Evolutionary conservation across 495 filamentous ascomycete genomes (phyloP), one percentile per base, ranked within the genome.

Genomic region (Entonaema liquescens): DNA sequence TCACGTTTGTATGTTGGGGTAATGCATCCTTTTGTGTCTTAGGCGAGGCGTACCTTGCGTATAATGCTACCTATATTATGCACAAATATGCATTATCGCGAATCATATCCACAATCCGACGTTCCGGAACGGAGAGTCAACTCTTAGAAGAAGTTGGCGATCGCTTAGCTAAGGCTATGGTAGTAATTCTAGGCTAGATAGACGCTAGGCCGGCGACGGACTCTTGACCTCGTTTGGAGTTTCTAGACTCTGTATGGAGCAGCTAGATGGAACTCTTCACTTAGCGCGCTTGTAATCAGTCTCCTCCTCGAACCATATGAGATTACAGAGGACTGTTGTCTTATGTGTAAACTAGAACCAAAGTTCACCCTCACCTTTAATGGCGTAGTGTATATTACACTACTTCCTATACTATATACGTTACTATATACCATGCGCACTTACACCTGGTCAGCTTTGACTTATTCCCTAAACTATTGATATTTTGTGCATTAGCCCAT

Each of bases 101-200:
- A 50, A 42, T 52, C 49, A 40, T 66, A 23, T 58, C 62, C 68
- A 67, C 62, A 66, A 52, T 54, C 63, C 68, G 58, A 35, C 17
- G 50, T 42, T 62, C 62, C 68, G 68, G 58, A 23, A 54, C 62
- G 63, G 57, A 67, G 53, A 23, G 21, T 58, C 31, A 33, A 56
- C 61, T 57, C 42, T 13, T 47, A 47, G 12, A 11, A 23, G 19
- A 47, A 47, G 19, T 9, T 47, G 8, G 42, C 2, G 42, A 23
- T 9, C 6, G 42, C 19, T 47, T 21, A 47, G 17, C 17, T 47
- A 47, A 47, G 17, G 19, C 42, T 47, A 47, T 47, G 8, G 12
- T 23, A 21, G 19, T 47, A 23, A 19, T 47, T 47, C 42, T 47
- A 13, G 19, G 23, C 42, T 47, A 47, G 42, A 23, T 47, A 47